Base-by-base conservation (phyloP, 164 flowering plant genomes). In the Annona squamosa region DNA sequence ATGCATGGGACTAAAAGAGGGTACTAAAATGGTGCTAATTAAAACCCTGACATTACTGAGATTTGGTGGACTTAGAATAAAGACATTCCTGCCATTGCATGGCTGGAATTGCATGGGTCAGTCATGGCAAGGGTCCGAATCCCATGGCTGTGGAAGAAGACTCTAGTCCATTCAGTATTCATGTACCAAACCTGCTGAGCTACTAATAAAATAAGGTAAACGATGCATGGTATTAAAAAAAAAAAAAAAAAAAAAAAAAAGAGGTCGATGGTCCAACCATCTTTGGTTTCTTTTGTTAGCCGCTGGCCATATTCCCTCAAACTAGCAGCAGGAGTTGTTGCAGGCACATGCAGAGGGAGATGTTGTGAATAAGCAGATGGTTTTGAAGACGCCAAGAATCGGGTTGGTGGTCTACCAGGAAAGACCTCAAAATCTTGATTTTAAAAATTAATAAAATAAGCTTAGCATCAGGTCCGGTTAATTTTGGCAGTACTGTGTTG, bases 1-100 rank as follows among this genome's bases (percentile, higher is more conserved):
- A 52, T 52, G 16, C 17, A 66, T 44, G n/a, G 17, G 16, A 46
- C 10, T 42, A n/a, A 46, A 66, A 13, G 16, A 42, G 12, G 42
- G 43, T 17, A 12, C 16, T 66, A 42, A 61, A 37, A 37, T 45
- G 43, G 71, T 52, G 37, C 71, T 63, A 46, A 17, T 48, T 66
- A 42, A 64, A 42, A 41, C 52, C 64, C 66, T 70, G 19, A 65
- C 66, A 71, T 76, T 76, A 73, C 74, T 73, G 65, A 70, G 74
- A 76, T 79, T 73, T 76, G 65, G 46, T 37, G 9, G 37, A 57
- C 56, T 73, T 56, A n/a, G 71, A 63, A 64, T 63, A 65, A 48
- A 72, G 63, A 69, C 68, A 69, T 69, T 65, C 74, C 43, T 1
- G 19, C n/a, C 18, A 63, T 63, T n/a, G 45, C n/a, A 5, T 65